A percentile compares a stretch with the other conserved stretches of the same genome.
Evolutionary conservation across 1,284 basidiomycete species (phyloP).

Genomic region (Pseudomicrostroma phylloplanum): DNA sequence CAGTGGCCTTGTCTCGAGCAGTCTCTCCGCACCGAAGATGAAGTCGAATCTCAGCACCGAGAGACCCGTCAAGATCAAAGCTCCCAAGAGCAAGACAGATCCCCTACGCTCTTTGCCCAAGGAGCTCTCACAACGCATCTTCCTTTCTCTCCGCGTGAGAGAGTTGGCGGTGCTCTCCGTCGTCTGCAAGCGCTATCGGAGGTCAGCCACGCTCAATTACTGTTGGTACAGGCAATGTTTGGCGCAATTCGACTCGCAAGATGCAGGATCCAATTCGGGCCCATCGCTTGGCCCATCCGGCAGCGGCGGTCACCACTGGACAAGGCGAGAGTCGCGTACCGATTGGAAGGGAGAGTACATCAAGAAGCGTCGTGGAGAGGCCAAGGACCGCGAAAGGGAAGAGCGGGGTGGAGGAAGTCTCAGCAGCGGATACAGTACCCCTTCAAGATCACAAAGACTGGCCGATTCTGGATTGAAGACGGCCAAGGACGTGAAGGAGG

Average conservation of each 20-base stretch:
- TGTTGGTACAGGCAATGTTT: slow-evolving; percentile 37
- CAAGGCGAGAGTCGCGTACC: slow-evolving; percentile 36
- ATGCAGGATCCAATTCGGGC: slow-evolving; percentile 12
- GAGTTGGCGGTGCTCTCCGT: slow-evolving; percentile 29
- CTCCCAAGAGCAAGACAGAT: slow-evolving; percentile 28
- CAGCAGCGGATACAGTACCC: slow-evolving; percentile 23
- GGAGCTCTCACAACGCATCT: slow-evolving; percentile 44
- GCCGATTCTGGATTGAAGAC: slow-evolving; percentile 33
- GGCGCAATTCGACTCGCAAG: neutral
- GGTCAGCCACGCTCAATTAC: slow-evolving; percentile 43
- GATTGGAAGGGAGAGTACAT: slow-evolving; percentile 29
- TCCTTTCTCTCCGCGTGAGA: slow-evolving; percentile 33
- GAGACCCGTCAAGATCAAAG: neutral
- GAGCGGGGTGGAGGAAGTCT: slow-evolving; percentile 22
- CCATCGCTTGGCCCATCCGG: slow-evolving; percentile 17
- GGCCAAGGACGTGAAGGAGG: slow-evolving; percentile 24
- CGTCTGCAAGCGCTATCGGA: slow-evolving; percentile 34
- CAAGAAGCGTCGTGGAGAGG: neutral
- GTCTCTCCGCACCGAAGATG: neutral
- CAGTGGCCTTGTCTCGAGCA: neutral
- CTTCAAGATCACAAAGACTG: slow-evolving; percentile 31
- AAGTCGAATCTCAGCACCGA: slow-evolving; percentile 11
- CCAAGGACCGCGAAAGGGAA: slow-evolving; percentile 22
- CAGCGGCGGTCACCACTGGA: slow-evolving; percentile 32
- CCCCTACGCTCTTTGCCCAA: slow-evolving; percentile 29